Evolutionary conservation across 495 filamentous ascomycete species (phyloP).

Genomic region (Antarctomyces pellizariae): DNA sequence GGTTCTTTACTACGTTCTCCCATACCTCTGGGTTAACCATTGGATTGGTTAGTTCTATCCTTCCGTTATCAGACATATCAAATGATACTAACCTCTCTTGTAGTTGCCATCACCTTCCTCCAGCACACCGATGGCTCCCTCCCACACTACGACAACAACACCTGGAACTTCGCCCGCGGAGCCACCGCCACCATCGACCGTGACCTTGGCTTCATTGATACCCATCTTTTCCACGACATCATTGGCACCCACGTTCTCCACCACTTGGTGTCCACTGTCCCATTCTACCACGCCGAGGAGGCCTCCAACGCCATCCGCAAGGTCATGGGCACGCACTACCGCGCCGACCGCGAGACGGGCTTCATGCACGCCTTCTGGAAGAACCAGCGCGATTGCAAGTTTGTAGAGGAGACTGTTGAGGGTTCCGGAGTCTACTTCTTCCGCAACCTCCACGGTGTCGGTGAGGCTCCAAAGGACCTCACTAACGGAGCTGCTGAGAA

Average conservation of each 20-base stretch:
- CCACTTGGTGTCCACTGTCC: conserved; percentile 41
- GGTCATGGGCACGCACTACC: conserved; percentile 40
- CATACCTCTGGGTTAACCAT: conserved; percentile 38
- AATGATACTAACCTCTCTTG: conserved; percentile 1
- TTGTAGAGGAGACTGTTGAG: conserved; percentile 24
- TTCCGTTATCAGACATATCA: conserved; percentile 4
- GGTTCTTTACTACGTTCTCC: conserved; percentile 25
- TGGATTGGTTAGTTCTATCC: conserved; percentile 24
- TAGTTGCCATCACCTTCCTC: conserved; percentile 41
- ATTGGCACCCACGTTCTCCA: conserved; percentile 51
- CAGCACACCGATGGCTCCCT: conserved; percentile 46
- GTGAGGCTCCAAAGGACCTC: too few relatives aligned
- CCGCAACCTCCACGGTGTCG: conserved; percentile 17
- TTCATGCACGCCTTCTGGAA: conserved; percentile 22
- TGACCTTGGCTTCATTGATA: conserved; percentile 45
- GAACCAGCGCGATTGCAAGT: conserved; percentile 25
- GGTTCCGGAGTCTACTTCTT: conserved; percentile 26
- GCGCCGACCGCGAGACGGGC: conserved; percentile 23
- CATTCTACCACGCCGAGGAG: conserved; percentile 50
- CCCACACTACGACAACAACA: conserved; percentile 35
- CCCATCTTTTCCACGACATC: conserved; percentile 47
- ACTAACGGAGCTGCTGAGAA: too few relatives aligned
- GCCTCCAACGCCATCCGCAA: conserved; percentile 41
- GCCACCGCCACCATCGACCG: conserved; percentile 46
- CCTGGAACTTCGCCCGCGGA: conserved; percentile 45